Evolutionary conservation across 2,329 filamentous ascomycete genomes (phyloP).

Genomic region (Didymella lethalis): DNA sequence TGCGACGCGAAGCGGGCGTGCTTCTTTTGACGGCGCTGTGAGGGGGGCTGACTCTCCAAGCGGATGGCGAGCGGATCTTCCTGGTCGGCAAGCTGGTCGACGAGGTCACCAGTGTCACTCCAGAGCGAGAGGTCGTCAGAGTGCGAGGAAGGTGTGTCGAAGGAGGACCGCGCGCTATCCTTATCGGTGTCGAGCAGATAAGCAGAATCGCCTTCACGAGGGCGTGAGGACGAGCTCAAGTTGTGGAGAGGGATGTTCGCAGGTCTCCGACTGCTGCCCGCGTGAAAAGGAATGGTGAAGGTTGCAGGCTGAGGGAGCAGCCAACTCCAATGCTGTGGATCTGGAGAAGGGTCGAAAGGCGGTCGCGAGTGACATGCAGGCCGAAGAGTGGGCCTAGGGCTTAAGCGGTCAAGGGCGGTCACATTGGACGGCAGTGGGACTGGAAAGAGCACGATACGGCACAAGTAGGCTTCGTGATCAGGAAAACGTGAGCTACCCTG

Average conservation of each 20-base stretch:
- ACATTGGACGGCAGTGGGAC: conserved; percentile 44
- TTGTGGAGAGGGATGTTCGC: conserved; percentile 89
- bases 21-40: conserved; percentile 61
- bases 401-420: conserved; percentile 45
- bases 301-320: conserved; percentile 66
- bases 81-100: conserved; percentile 84
- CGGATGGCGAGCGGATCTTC: conserved; percentile 81
- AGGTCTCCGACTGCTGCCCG: conserved; percentile 70
- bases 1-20: conserved; percentile 72
- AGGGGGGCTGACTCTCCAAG: conserved; percentile 69
- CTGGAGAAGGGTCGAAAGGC: conserved; percentile 34
- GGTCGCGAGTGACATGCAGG: conserved; percentile 38
- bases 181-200: conserved; percentile 57
- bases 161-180: conserved; percentile 62
- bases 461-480: conserved; percentile 34
- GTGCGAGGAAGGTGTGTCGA: conserved; percentile 62
- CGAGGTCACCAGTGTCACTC: conserved; percentile 94
- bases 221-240: conserved; percentile 61
- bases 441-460: conserved; percentile 33
- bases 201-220: conserved; percentile 51
- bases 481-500: conserved; percentile 30
- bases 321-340: conserved; percentile 42
- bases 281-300: conserved; percentile 83
- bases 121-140: conserved; percentile 81
- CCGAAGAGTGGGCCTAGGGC: conserved; percentile 34